These are phyloP conservation scores for Cucurbita argyrosperma DNA, from an alignment of 306 rosid species.

Conservation along the genomic window DNA sequence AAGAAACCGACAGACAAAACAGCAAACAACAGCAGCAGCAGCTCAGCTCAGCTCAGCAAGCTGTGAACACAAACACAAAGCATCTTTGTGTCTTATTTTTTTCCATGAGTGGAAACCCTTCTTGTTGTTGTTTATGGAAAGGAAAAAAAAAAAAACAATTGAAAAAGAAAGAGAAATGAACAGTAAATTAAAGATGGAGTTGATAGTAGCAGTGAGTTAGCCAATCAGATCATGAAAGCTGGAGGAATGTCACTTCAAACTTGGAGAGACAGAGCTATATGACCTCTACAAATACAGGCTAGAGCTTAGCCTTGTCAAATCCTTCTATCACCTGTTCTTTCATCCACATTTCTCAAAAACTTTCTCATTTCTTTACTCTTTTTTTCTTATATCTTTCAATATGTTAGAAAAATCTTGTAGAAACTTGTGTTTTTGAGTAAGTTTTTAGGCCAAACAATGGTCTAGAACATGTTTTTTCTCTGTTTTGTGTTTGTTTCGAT, in stretches of 20 bases:
- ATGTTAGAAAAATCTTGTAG: neutral
- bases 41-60: neutral
- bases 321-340: conserved; percentile 4
- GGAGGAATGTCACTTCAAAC: conserved; percentile 9
- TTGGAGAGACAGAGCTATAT: conserved; percentile 1
- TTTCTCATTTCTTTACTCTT: neutral
- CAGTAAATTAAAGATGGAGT: conserved; percentile 2
- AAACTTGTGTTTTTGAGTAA: neutral
- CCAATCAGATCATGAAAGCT: conserved; percentile 5
- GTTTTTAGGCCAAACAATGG: neutral
- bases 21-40: neutral
- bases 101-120: neutral
- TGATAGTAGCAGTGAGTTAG: conserved; percentile 1
- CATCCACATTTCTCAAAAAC: conserved; percentile 4
- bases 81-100: neutral
- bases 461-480: no score
- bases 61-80: neutral
- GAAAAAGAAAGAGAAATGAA: neutral
- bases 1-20: neutral
- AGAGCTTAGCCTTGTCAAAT: conserved; percentile 11
- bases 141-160: neutral
- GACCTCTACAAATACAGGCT: conserved; percentile 9
- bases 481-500: no score
- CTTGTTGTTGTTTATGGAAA: neutral
- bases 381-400: neutral